These are phyloP conservation scores for Suhomyces sp. DNA, from an alignment of 805 yeast species.

Conservation along the genomic window DNA sequence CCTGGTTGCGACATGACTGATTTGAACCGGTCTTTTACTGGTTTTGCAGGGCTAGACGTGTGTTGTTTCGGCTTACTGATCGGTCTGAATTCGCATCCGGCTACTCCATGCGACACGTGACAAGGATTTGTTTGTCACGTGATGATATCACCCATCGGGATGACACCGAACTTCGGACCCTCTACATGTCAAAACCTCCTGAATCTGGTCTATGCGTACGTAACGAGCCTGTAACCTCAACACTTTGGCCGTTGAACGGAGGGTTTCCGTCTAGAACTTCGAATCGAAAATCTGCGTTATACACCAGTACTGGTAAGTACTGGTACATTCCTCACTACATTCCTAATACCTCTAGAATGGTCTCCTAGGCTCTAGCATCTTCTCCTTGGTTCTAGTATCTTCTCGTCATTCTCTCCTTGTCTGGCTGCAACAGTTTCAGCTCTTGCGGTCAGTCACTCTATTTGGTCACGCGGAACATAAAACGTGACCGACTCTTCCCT, in stretches of 20 bases:
- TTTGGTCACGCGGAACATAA: not conserved
- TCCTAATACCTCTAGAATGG: not conserved
- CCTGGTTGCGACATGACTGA: not conserved
- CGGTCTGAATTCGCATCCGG: not conserved
- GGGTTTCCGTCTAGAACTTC: not conserved
- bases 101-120: not conserved
- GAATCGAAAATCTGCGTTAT: no score
- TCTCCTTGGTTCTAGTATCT: not conserved
- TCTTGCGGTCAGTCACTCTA: not conserved
- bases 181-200: no score
- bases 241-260: not conserved
- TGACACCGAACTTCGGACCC: not conserved
- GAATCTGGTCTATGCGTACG: not conserved
- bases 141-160: not conserved
- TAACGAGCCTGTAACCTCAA: not conserved
- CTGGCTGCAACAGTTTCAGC: no score
- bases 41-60: not conserved
- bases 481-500: not conserved
- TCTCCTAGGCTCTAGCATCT: not conserved
- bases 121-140: not conserved
- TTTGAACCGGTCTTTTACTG: not conserved
- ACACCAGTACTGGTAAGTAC: no score
- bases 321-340: not conserved
- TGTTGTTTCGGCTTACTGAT: not conserved
- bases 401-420: not conserved